Conservation (phyloP, 2,329 filamentous ascomycete species). For the Akanthomyces lecanii region DNA sequence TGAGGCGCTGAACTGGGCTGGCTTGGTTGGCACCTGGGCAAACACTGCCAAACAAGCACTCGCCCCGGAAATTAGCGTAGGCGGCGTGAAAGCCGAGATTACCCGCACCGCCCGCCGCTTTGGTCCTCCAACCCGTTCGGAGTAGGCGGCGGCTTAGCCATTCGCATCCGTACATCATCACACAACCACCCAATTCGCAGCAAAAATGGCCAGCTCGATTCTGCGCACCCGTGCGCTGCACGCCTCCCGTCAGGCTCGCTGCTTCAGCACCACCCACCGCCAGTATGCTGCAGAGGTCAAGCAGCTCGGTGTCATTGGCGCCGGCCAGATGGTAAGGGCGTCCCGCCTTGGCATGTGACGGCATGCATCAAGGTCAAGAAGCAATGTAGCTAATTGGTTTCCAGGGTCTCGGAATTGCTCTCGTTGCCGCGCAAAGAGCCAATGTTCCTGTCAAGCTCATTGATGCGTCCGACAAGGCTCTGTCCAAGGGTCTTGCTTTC, state of each 20-base stretch:
- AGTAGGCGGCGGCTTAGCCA: neutral
- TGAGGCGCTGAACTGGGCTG: no score
- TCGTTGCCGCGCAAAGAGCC: conserved; percentile 84
- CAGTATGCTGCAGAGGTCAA: conserved; percentile 69
- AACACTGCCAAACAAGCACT: neutral
- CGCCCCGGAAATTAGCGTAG: neutral
- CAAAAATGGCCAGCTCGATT: conserved; percentile 38
- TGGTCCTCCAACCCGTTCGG: conserved; percentile 13
- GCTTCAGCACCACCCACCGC: conserved; percentile 66
- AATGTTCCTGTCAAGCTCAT: conserved; percentile 80
- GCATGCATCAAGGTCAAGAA: conserved; percentile 16
- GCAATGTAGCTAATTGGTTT: conserved; percentile 21
- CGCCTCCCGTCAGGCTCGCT: conserved; percentile 41
- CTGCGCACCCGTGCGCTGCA: conserved; percentile 34
- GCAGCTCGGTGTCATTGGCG: conserved; percentile 84
- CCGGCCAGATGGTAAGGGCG: conserved; percentile 81
- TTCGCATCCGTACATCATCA: conserved; percentile 13
- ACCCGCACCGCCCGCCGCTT: conserved; percentile 29
- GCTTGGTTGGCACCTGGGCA: neutral
- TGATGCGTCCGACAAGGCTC: conserved; percentile 75
- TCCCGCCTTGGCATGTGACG: conserved; percentile 33
- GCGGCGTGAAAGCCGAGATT: conserved; percentile 37
- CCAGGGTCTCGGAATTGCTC: conserved; percentile 89
- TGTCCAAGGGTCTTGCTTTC: conserved; percentile 87
- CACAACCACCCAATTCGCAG: conserved; percentile 15